Conservation (phyloP, 495 filamentous ascomycete species). For the Letharia lupina region DNA sequence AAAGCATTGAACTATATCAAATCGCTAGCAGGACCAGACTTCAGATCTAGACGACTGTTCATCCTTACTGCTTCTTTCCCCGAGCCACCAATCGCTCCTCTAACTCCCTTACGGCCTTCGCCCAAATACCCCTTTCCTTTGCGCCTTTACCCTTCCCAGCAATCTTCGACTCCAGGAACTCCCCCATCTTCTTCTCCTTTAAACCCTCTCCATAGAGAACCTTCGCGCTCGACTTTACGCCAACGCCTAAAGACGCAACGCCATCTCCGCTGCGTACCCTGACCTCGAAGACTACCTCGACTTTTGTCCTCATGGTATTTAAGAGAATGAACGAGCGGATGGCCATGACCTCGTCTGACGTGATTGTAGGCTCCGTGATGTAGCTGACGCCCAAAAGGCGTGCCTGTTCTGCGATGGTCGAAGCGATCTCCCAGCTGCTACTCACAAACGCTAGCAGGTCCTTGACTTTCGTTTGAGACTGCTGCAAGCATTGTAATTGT, state of each 20-base stretch:
- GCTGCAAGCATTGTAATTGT: constrained; percentile 45
- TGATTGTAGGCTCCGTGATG: constrained; percentile 45
- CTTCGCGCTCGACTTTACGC: constrained; percentile 34
- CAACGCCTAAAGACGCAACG: constrained; percentile 32
- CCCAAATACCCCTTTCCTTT: constrained; percentile 46
- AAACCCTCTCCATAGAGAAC: constrained; percentile 63
- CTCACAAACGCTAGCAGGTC: constrained; percentile 48
- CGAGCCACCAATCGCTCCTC: constrained; percentile 45
- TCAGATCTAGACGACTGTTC: neutral
- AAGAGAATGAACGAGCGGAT: constrained; percentile 50
- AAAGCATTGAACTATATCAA: too few relatives aligned
- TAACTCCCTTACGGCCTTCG: constrained; percentile 47
- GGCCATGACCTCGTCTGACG: constrained; percentile 47
- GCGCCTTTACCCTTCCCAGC: neutral
- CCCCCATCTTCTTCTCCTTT: constrained; percentile 52
- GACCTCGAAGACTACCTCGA: constrained; percentile 47
- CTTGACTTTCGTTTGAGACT: constrained; percentile 42
- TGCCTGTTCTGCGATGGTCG: constrained; percentile 43
- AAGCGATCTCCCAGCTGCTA: constrained; percentile 52
- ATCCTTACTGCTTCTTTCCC: constrained; percentile 37
- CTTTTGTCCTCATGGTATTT: constrained; percentile 48
- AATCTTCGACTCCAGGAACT: constrained; percentile 46
- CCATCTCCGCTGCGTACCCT: constrained; percentile 31
- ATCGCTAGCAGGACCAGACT: neutral
- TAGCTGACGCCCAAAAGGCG: constrained; percentile 44